Base-by-base conservation (phyloP, 768 basidiomycete genomes). In the Rhodosporidiobolus sp. region DNA sequence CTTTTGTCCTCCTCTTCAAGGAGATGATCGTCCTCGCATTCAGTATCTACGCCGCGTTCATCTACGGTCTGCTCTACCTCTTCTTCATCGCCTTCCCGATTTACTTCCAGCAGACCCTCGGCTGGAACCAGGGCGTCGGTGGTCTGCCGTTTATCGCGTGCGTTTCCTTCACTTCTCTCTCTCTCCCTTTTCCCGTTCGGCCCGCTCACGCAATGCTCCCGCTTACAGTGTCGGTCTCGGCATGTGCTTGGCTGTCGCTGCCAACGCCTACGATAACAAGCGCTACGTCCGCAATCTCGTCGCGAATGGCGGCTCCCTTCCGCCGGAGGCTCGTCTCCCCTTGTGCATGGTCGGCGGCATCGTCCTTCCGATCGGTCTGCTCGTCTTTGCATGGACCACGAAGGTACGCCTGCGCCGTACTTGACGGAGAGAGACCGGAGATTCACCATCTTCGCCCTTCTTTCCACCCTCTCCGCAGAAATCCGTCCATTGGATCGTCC, bases 401-500 rank as follows among this genome's bases (percentile, higher is more conserved):
- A 52, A 34, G 60, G 30, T 52, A 52, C 14, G 5, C 16, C n/a
- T n/a, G 28, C 22, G 22, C n/a, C 11, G n/a, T n/a, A n/a, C n/a
- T n/a, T n/a, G n/a, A n/a, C n/a, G n/a, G n/a, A n/a, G n/a, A n/a
- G n/a, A n/a, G n/a, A n/a, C n/a, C n/a, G n/a, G n/a, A n/a, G 17
- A 3, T 46, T 65, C 6, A 55, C 43, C 30, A 8, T 22, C 24
- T 35, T 9, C 34, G 11, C 2, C 30, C 20, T 28, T 56, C 20
- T 20, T 17, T 30, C 2, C 28, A 79, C 80, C 78, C 78, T 78
- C 8, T 74, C 62, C 43, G 7, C 58, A 70, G 32, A 67, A 70
- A 0, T 46, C 45, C 12, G 77, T 88, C 0, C 89, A 86, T 77
- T 89, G 87, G 86, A 85, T 88, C 67, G 86, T 87, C 5, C 87